Base-by-base conservation (phyloP, 768 basidiomycete species). In the Mycena vitilis region DNA sequence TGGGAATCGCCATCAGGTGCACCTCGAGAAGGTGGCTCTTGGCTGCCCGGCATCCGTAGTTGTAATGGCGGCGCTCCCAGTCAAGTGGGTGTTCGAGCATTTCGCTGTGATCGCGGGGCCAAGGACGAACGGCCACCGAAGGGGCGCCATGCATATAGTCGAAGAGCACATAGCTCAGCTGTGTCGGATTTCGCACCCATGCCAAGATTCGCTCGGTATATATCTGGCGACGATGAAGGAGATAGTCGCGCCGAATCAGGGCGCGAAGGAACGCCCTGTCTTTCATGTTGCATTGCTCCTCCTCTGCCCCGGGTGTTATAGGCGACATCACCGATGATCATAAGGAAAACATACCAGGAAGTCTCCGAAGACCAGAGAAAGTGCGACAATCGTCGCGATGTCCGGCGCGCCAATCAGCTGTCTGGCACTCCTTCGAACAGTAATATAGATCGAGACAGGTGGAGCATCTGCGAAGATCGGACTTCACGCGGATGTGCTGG, bases 381-480 rank as follows among this genome's bases (percentile, higher is more conserved):
- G 3, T 42, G 10, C 10, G 23, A 51, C 60, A 62, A 30, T 30
- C 23, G 3, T 15, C 22, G 3, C 60, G 60, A 49, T 62, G 60
- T 1, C 25, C 60, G 1, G 60, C 60, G 2, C 51, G 60, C 51
- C 51, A 62, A 51, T 62, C 60, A 1, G 23, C 25, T 2, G 0
- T 23, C 23, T 62, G 60, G 36, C 60, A 62, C 13, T 52, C 9
- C 3, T 23, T 20, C 2, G 60, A 62, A 13, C 60, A 62, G 18
- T 62, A 62, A 53, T 62, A 62, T 25, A 53, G 11, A 18, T 62
- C 60, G 1, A 62, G 40, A 62, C 60, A 62, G 2, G 38, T 44
- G 7, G 51, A 53, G 16, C 60, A 62, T 8, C 60, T 51, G 23
- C 37, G 22, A 15, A 62, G 51, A 3, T 62, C 60, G 3, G 60